phyloP scores from a whole-genome alignment of 805 yeast species.

The Teunomyces cretensis region DNA sequence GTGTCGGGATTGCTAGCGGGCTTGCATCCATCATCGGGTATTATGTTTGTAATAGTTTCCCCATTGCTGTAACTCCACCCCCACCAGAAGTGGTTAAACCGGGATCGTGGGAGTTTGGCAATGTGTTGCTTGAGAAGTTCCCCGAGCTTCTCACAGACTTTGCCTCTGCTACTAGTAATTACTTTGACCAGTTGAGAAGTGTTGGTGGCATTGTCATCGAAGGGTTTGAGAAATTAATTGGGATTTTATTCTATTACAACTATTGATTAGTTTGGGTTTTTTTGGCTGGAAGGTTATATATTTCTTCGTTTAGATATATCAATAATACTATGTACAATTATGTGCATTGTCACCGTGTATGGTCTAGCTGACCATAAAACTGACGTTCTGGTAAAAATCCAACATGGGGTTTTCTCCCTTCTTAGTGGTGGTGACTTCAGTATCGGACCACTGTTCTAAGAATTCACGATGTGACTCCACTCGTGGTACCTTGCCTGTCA shows the following conservation, averaged over 20 bases:
- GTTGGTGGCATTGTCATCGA: slow-evolving; percentile 16
- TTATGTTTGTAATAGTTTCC: not conserved
- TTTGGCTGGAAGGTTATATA: not conserved
- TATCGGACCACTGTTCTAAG: slow-evolving; percentile 68
- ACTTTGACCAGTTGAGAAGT: not conserved
- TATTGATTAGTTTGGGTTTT: slow-evolving; percentile 5
- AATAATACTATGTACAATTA: slow-evolving; percentile 4
- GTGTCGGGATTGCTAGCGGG: slow-evolving; percentile 28
- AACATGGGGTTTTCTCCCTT: slow-evolving; percentile 86
- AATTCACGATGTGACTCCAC: slow-evolving; percentile 64
- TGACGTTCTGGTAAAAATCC: slow-evolving; percentile 72
- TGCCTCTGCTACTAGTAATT: not conserved
- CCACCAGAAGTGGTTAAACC: not conserved
- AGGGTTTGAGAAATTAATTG: slow-evolving; percentile 25
- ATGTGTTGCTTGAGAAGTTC: not conserved
- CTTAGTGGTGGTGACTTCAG: slow-evolving; percentile 63
- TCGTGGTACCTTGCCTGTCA: slow-evolving; percentile 58
- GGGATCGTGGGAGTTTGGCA: not conserved
- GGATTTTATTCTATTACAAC: slow-evolving; percentile 3
- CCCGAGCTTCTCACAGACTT: not conserved
- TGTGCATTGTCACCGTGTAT: not conserved
- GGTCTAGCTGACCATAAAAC: slow-evolving; percentile 52
- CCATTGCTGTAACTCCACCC: not conserved
- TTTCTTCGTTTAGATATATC: slow-evolving; percentile 1
- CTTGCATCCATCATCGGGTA: slow-evolving; percentile 17